Evolutionary conservation across 495 filamentous ascomycete species (phyloP), one percentile per base, ranked within the genome.

Genomic region (Lophium mytilinum): DNA sequence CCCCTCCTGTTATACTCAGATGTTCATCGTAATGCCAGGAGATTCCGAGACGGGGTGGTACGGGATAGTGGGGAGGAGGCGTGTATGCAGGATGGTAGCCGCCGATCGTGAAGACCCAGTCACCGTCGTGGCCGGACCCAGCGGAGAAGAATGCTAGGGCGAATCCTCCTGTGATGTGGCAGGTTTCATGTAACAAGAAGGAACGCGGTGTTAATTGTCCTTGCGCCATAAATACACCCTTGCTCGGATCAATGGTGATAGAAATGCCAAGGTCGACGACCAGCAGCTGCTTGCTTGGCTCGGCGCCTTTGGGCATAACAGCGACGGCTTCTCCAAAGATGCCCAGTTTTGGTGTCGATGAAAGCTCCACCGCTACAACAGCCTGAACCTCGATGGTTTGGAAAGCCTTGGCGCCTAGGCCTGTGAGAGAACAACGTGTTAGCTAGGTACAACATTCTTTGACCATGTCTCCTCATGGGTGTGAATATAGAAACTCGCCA

Each of bases 61-160:
- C 60, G 0, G 79, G 78, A 62, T 76, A 82, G 14, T 70, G 53
- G 0, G 24, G 1, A 0, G 77, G 78, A 0, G 40, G 21, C 12
- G 54, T 52, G 65, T 68, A 82, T 0, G 68, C 66, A 0, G 18
- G 68, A 62, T 80, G 75, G 57, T 76, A 80, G 8, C 79, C 79
- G 14, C 80, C 79, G 9, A 81, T 54, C 8, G 74, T 75, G 56
- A 81, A 78, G 10, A 80, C 78, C 56, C 67, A 81, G 56, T 81
- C 73, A 8, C 78, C 80, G 12, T 55, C 53, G 21, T 60, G 51
- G 8, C 36, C 37, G 4, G 35, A 33, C 36, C 59, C 48, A n/a
- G 58, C 64, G 58, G 79, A 80, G 77, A 77, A 82, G 37, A 62
- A 69, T 41, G 61, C 72, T 14, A 81, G 58, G 0, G 73, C 75